These are phyloP conservation scores for Ascocoryne sarcoides DNA, from an alignment of 2,329 filamentous ascomycete species.

Conservation along the genomic window DNA sequence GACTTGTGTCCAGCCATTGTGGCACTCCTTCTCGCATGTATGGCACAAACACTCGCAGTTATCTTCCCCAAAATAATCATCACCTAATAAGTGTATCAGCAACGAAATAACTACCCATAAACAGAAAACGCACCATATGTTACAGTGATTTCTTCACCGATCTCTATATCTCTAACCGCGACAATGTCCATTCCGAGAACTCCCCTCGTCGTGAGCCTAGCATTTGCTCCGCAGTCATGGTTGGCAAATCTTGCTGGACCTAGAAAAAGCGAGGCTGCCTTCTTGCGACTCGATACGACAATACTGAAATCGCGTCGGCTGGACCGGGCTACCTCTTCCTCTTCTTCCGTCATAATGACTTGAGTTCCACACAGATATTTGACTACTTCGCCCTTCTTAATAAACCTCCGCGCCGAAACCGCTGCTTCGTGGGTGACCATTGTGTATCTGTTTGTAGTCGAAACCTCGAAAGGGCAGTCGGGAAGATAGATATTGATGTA, in stretches of 20 bases:
- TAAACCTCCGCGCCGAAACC: conserved; percentile 69
- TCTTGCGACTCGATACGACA: conserved; percentile 86
- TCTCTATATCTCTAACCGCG: conserved; percentile 69
- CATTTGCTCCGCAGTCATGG: conserved; percentile 92
- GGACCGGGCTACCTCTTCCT: conserved; percentile 72
- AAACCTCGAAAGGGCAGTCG: conserved; percentile 91
- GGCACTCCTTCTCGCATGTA: conserved; percentile 67
- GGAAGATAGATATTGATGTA: conserved; percentile 91
- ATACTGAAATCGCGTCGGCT: conserved; percentile 94
- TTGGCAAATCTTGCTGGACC: conserved; percentile 95
- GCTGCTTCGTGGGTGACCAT: conserved; percentile 73
- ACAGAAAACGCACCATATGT: conserved; percentile 54
- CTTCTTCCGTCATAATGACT: conserved; percentile 84
- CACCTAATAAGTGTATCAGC: conserved; percentile 34
- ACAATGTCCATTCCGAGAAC: conserved; percentile 86
- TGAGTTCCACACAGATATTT: conserved; percentile 89
- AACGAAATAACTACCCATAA: not conserved
- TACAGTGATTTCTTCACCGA: conserved; percentile 93
- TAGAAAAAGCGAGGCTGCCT: conserved; percentile 84
- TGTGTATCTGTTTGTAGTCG: conserved; percentile 89
- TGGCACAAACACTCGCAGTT: conserved; percentile 92
- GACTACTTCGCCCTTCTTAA: conserved; percentile 75
- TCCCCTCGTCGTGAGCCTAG: conserved; percentile 73
- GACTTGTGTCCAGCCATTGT: conserved; percentile 71
- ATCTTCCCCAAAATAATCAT: conserved; percentile 89